phyloP scores from a whole-genome alignment of 2,329 filamentous ascomycete species.

The Colletotrichum gigasporum region DNA sequence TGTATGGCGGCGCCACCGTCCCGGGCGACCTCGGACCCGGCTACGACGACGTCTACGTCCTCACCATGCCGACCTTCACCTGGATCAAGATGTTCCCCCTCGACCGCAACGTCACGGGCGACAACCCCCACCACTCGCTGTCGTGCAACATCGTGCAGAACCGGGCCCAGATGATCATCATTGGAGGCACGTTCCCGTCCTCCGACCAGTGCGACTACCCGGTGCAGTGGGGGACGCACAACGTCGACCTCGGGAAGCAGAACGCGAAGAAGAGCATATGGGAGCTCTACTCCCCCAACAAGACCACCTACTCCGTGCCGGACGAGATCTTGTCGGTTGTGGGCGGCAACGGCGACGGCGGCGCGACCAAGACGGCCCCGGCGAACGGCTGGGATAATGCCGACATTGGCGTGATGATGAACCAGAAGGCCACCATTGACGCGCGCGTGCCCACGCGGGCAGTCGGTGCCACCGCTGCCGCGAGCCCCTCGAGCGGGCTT shows the following conservation, averaged over 20 bases:
- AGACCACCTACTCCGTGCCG: conserved; percentile 65
- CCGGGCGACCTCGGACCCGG: conserved; percentile 52
- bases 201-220: conserved; percentile 61
- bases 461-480: conserved; percentile 35
- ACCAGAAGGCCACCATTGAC: conserved; percentile 55
- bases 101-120: conserved; percentile 47
- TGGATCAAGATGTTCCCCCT: conserved; percentile 67
- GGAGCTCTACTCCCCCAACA: conserved; percentile 59
- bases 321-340: conserved; percentile 58
- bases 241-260: conserved; percentile 62
- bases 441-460: conserved; percentile 61
- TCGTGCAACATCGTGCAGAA: conserved; percentile 65
- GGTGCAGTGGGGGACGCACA: conserved; percentile 63
- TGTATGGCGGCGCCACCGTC: conserved; percentile 67
- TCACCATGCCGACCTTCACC: conserved; percentile 69
- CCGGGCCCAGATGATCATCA: conserved; percentile 68
- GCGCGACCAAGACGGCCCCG: conserved; percentile 62
- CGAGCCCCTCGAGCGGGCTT: conserved; percentile 30
- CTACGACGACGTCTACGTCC: conserved; percentile 70
- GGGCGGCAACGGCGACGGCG: conserved; percentile 60
- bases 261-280: conserved; percentile 57
- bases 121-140: conserved; percentile 61
- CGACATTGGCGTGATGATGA: conserved; percentile 64
- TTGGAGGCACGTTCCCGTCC: conserved; percentile 67
- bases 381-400: conserved; percentile 56